phyloP scores from a whole-genome alignment of 2,329 filamentous ascomycete genomes.

The Neopestalotiopsis clavispora region DNA sequence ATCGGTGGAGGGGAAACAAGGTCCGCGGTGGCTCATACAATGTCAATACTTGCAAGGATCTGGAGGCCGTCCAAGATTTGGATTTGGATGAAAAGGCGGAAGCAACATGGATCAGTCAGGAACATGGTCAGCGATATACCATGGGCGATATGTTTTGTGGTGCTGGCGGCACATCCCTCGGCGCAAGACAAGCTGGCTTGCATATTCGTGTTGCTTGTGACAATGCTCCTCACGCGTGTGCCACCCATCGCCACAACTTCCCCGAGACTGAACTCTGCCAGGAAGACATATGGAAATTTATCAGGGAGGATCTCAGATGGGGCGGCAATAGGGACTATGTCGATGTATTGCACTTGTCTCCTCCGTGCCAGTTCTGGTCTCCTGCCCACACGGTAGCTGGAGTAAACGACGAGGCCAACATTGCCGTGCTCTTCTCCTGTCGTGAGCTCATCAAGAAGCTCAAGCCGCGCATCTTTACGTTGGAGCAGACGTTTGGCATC shows the following conservation, averaged over 20 bases:
- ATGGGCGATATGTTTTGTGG: constrained; percentile 69
- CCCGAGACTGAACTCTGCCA: constrained; percentile 51
- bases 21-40: constrained; percentile 30
- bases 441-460: constrained; percentile 59
- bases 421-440: constrained; percentile 60
- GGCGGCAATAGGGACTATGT: constrained; percentile 37
- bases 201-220: constrained; percentile 69
- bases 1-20: constrained; percentile 31
- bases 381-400: constrained; percentile 68
- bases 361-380: constrained; percentile 79
- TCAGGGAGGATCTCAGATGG: constrained; percentile 32
- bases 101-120: constrained; percentile 22
- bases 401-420: constrained; percentile 70
- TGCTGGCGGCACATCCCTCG: constrained; percentile 63
- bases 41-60: constrained; percentile 26
- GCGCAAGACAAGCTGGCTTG: constrained; percentile 58
- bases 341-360: constrained; percentile 76
- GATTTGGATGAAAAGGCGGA: constrained; percentile 12
- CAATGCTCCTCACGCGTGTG: constrained; percentile 57
- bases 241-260: constrained; percentile 66
- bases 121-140: constrained; percentile 49
- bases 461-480: constrained; percentile 71
- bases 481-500: constrained; percentile 81
- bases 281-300: constrained; percentile 54
- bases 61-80: constrained; percentile 15